Percentiles rank a stretch among this genome's conserved stretches.
Evolutionary conservation across 305 asterid species (phyloP).

Genomic region (Nicotiana rustica): DNA sequence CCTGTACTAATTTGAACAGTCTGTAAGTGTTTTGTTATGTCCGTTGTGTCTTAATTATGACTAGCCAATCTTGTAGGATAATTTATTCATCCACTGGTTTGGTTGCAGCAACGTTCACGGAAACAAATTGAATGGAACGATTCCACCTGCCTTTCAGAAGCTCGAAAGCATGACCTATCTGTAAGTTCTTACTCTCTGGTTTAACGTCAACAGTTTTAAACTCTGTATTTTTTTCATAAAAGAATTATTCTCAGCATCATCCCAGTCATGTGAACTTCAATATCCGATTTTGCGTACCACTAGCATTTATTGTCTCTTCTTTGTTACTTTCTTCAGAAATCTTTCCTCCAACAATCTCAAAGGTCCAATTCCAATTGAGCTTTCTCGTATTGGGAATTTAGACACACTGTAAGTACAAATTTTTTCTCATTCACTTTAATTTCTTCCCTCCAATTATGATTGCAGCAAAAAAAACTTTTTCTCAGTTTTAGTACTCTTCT

Average conservation of each 20-base stretch:
- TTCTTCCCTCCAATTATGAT: background rate
- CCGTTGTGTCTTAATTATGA: background rate
- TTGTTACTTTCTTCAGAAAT: constrained; percentile 55
- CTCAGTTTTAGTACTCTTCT: constrained; percentile 18
- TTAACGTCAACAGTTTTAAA: background rate
- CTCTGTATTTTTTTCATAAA: background rate
- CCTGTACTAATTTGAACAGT: constrained; percentile 92
- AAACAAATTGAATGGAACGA: constrained; percentile 81
- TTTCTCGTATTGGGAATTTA: constrained; percentile 88
- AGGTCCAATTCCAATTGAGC: constrained; percentile 93
- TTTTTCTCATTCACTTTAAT: background rate
- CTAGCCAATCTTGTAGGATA: background rate
- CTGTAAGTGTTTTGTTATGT: constrained; percentile 64
- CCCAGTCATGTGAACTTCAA: background rate
- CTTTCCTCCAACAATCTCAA: constrained; percentile 73
- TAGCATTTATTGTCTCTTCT: background rate
- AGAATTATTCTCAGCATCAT: background rate
- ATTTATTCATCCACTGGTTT: constrained; percentile 16
- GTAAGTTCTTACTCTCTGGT: constrained; percentile 54
- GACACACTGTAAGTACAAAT: constrained; percentile 80
- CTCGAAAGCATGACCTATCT: constrained; percentile 96
- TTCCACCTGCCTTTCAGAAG: constrained; percentile 82
- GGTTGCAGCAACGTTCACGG: constrained; percentile 76
- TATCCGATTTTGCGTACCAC: background rate
- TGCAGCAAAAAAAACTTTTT: background rate